Conservation (phyloP, 805 yeast genomes). For the Ogataea ganodermae region DNA sequence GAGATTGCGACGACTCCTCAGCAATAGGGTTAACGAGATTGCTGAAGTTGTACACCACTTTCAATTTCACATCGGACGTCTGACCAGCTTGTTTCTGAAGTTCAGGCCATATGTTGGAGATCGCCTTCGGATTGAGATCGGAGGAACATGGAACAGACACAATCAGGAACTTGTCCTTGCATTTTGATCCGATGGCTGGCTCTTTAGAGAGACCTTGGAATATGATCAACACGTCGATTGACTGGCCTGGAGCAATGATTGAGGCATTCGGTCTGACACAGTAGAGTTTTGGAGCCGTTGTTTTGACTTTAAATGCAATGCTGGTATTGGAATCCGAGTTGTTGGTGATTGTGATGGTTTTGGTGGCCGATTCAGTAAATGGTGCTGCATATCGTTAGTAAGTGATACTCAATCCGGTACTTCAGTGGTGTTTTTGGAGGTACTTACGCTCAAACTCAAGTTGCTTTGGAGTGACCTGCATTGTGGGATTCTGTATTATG, state of each 20-base stretch:
- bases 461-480: conserved; percentile 72
- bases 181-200: conserved; percentile 70
- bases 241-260: conserved; percentile 70
- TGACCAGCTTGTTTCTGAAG: conserved; percentile 57
- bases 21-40: conserved; percentile 33
- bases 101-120: conserved; percentile 74
- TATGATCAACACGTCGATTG: conserved; percentile 75
- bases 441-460: conserved; percentile 80
- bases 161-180: conserved; percentile 90
- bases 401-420: neutral
- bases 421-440: neutral
- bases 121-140: conserved; percentile 52
- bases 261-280: conserved; percentile 97
- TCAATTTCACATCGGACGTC: conserved; percentile 32
- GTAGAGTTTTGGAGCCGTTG: conserved; percentile 94
- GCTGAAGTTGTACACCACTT: conserved; percentile 35
- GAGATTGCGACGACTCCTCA: conserved; percentile 31
- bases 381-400: conserved; percentile 53
- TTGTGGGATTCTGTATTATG: conserved; percentile 24
- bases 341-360: conserved; percentile 57
- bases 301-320: conserved; percentile 91
- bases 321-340: conserved; percentile 46
- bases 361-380: conserved; percentile 70
- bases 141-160: conserved; percentile 78
- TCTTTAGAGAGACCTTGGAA: conserved; percentile 81